Evolutionary conservation across 192 early-diverging fungal genomes (phyloP), one percentile per base, ranked within the genome.

Genomic region (Coemansia sp.): DNA sequence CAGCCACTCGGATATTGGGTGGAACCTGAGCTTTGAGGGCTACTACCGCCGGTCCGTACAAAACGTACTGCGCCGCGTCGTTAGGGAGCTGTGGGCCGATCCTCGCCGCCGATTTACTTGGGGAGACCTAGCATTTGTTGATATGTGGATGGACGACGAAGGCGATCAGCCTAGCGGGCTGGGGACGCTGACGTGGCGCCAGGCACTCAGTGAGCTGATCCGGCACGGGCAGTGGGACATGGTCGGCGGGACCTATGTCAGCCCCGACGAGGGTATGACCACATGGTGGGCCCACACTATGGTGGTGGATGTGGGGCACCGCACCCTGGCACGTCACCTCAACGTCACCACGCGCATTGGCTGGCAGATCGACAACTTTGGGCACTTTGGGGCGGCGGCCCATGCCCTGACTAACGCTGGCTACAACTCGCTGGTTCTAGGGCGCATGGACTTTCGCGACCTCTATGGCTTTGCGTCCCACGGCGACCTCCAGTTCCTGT

Each of bases 281-380:
- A 61, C 68, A 17, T 72, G 68, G 68, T 72, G 68, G 68, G 68
- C 61, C 17, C 56, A 60, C 53, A 64, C 60, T 28, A 18, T 37
- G 5, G 53, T 72, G 3, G 49, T 64, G 7, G 68, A 72, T 14
- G 49, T 60, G 4, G 68, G 68, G 2, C 61, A 47, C 9, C 61
- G 68, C 9, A 26, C 36, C 9, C 39, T 65, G n/a, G 38, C 47
- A 16, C 8, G 14, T n/a, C 26, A 60, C 26, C 43, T 72, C n/a
- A 56, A 60, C 34, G 25, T 32, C 2, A 53, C 56, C 5, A 44
- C 62, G 8, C 14, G 31, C 6, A 50, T 65, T 10, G 61, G 27
- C 0, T 72, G 68, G 68, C 68, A 72, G 62, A 50, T 72, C 25
- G 68, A 72, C 37, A 59, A 51, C 37, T 72, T 72, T 36, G 68